These are phyloP conservation scores for Cerrena zonata DNA, from an alignment of 1,284 basidiomycete species.

Conservation along the genomic window DNA sequence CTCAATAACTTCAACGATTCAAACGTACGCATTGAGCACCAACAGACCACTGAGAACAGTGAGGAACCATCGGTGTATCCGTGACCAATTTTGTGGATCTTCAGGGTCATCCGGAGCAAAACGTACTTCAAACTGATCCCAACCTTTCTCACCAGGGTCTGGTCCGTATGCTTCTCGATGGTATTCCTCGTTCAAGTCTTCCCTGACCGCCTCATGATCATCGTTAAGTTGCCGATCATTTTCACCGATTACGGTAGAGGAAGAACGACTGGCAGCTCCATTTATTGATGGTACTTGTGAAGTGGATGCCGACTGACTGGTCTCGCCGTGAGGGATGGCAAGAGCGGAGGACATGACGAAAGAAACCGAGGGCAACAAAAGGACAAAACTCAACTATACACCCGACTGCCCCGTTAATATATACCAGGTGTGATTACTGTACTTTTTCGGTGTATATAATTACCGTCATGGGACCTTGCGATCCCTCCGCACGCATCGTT, in stretches of 20 bases:
- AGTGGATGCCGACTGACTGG: neutral
- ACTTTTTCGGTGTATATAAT: neutral
- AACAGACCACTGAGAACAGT: constrained; percentile 56
- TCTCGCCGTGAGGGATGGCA: neutral
- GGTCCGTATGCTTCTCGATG: constrained; percentile 24
- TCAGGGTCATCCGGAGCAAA: constrained; percentile 35
- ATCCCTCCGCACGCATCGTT: neutral
- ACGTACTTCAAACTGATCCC: constrained; percentile 35
- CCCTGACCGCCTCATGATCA: constrained; percentile 5
- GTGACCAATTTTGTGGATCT: constrained; percentile 57
- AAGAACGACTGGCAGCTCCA: neutral
- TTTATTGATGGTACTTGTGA: neutral
- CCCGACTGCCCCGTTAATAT: neutral
- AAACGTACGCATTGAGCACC: constrained; percentile 59
- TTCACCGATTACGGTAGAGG: constrained; percentile 4
- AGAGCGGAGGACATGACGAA: neutral
- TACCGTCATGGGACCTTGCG: neutral
- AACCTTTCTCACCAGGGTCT: constrained; percentile 22
- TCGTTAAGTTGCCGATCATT: constrained; percentile 12
- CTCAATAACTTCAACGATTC: too few relatives aligned
- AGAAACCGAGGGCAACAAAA: too few relatives aligned
- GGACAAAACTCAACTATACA: too few relatives aligned
- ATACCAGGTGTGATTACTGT: neutral
- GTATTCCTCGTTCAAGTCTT: constrained; percentile 24
- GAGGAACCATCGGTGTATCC: constrained; percentile 55